Percentiles rank a stretch among this genome's conserved stretches.
Evolutionary conservation across 1,139 yeast genomes (phyloP).

Genomic region (Blastobotrys petasosporus): DNA sequence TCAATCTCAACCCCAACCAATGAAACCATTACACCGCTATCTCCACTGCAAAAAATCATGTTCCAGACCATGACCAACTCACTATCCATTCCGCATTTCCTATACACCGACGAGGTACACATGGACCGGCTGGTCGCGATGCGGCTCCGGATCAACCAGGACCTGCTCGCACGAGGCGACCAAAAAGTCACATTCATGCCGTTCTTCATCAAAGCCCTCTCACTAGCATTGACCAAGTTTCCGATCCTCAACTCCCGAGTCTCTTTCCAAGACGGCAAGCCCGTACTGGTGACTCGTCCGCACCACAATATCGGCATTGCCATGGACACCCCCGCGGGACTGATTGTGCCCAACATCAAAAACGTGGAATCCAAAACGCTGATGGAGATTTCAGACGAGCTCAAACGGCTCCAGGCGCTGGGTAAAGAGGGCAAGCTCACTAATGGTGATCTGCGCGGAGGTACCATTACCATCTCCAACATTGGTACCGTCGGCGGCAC

Average conservation of each 20-base stretch:
- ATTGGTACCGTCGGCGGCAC: slow-evolving; percentile 78
- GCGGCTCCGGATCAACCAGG: slow-evolving; percentile 24
- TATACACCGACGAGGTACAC: slow-evolving; percentile 32
- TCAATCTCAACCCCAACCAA: background rate
- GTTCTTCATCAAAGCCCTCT: slow-evolving; percentile 34
- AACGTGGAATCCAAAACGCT: slow-evolving; percentile 59
- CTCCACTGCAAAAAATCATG: slow-evolving; percentile 33
- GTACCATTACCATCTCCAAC: slow-evolving; percentile 69
- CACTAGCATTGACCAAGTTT: slow-evolving; percentile 27
- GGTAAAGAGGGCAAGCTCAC: slow-evolving; percentile 63
- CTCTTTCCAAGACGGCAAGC: slow-evolving; percentile 20
- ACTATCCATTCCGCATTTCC: slow-evolving; percentile 33
- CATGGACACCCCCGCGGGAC: slow-evolving; percentile 71
- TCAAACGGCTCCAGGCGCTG: slow-evolving; percentile 48
- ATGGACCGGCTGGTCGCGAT: slow-evolving; percentile 26
- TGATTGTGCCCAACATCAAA: slow-evolving; percentile 68
- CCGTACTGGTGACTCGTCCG: slow-evolving; percentile 25
- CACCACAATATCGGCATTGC: slow-evolving; percentile 51
- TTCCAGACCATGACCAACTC: slow-evolving; percentile 34
- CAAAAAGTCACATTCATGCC: slow-evolving; percentile 33
- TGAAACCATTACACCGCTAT: slow-evolving; percentile 23
- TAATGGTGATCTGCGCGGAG: slow-evolving; percentile 66
- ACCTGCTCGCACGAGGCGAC: slow-evolving; percentile 13
- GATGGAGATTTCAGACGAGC: slow-evolving; percentile 58
- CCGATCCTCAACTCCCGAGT: slow-evolving; percentile 30